Evolutionary conservation across 2,329 filamentous ascomycete genomes (phyloP), one percentile per base, ranked within the genome.

Genomic region (Escovopsis sp.): DNA sequence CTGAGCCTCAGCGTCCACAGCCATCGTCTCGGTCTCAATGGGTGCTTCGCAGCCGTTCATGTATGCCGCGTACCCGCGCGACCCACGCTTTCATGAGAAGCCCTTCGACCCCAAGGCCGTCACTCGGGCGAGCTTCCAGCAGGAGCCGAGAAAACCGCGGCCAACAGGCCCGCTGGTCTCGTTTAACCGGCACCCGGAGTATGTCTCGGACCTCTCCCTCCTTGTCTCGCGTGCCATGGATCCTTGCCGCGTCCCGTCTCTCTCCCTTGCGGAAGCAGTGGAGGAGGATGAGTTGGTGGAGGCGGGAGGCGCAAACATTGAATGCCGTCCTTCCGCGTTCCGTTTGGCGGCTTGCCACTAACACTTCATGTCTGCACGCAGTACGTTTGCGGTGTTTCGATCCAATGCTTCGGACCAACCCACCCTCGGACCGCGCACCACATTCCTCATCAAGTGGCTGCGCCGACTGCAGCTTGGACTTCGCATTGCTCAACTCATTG

Each of bases 181-280:
- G 40, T 80, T 94, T 65, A 90, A 92, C 55, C 70, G 72, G 39
- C 87, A 94, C 56, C 86, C 87, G 2, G 86, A 94, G 79, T 85
- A 68, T 51, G 75, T 61, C 14, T 17, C 17, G 15, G 17, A 19
- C 7, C 29, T 25, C 7, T 25, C 7, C 11, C 21, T 25, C 21
- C n/a, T 12, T 30, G 18, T 29, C 17, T 13, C 4, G 21, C 25
- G 27, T 33, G n/a, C 33, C 27, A 25, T 32, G 23, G 19, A 33
- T 28, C 32, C 15, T 17, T 31, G 23, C 7, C 31, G 33, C 35
- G 34, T 43, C 32, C 48, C 35, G 21, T 25, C 29, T 31, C n/a
- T 25, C 21, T 25, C 21, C 21, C 21, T 25, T 25, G 21, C 14
- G 30, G 25, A 25, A 25, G 21, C 21, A 9, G 11, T 25, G 21